These are phyloP conservation scores for Trichoderma sp. DNA, from an alignment of 2,329 filamentous ascomycete genomes.

Conservation along the genomic window DNA sequence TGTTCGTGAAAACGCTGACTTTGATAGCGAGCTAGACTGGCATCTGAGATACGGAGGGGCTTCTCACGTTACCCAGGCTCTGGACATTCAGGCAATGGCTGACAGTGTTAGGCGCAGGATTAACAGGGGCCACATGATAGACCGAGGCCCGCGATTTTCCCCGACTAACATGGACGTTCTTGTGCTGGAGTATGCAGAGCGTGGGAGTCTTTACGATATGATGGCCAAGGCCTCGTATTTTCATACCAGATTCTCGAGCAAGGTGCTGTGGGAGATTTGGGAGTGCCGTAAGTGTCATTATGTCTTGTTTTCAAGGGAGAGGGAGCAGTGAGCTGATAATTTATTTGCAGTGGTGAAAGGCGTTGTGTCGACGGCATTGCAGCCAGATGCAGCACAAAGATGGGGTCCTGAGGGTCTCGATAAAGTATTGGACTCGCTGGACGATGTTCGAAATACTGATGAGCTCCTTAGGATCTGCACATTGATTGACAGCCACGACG, in stretches of 20 bases:
- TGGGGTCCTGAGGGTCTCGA: conserved; percentile 5
- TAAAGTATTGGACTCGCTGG: not conserved
- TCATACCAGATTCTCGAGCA: conserved; percentile 20
- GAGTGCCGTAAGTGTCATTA: conserved; percentile 28
- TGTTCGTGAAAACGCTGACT: not conserved
- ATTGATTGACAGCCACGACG: conserved; percentile 26
- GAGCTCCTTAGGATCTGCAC: not conserved
- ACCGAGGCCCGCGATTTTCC: not conserved
- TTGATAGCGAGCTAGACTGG: conserved; percentile 24
- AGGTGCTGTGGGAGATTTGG: conserved; percentile 31
- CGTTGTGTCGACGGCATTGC: conserved; percentile 30
- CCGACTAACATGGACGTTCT: conserved; percentile 20
- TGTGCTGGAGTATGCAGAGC: conserved; percentile 29
- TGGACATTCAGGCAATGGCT: conserved; percentile 25
- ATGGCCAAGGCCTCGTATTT: conserved; percentile 20
- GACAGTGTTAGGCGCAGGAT: conserved; percentile 14
- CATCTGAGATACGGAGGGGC: conserved; percentile 29
- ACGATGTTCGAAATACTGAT: not conserved
- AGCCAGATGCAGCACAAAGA: conserved; percentile 14
- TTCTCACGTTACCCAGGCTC: conserved; percentile 29
- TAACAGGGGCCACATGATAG: not conserved
- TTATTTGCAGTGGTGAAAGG: conserved; percentile 28
- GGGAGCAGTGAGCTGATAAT: not conserved
- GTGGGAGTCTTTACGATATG: conserved; percentile 26
- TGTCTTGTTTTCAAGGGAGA: not conserved